These are phyloP conservation scores for Xylaria longipes DNA, from an alignment of 495 filamentous ascomycete species.

Conservation along the genomic window DNA sequence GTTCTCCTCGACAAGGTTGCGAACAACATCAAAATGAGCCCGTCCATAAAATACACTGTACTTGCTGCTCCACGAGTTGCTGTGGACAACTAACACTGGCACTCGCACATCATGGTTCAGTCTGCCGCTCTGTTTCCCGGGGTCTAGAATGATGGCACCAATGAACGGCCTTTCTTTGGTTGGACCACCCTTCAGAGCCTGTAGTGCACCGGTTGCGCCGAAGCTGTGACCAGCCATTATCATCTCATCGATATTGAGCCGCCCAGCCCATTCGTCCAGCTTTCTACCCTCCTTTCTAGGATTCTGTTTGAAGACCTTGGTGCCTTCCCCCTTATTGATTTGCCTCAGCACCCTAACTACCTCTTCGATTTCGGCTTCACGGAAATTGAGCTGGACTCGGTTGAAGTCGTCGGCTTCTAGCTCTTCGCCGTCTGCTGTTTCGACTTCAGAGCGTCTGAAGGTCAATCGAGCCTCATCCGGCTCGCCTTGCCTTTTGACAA, in stretches of 20 bases:
- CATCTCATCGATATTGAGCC: conserved; percentile 48
- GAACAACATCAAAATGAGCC: conserved; percentile 59
- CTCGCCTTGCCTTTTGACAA: conserved; percentile 43
- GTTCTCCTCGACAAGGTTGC: conserved; percentile 50
- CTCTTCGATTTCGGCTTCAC: conserved; percentile 61
- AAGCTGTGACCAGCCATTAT: conserved; percentile 59
- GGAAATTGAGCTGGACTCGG: conserved; percentile 54
- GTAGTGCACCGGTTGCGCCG: conserved; percentile 59
- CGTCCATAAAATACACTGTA: conserved; percentile 55
- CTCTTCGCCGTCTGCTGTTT: conserved; percentile 31
- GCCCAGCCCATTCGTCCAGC: conserved; percentile 41
- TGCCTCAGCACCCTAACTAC: conserved; percentile 48
- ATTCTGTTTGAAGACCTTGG: conserved; percentile 42
- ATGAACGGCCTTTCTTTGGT: conserved; percentile 45
- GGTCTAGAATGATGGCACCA: conserved; percentile 56
- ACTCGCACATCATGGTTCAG: conserved; percentile 58
- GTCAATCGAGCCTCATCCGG: conserved; percentile 34
- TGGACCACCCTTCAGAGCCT: conserved; percentile 52
- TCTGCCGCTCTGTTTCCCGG: conserved; percentile 59
- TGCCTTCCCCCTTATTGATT: conserved; percentile 53
- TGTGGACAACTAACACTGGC: conserved; percentile 57
- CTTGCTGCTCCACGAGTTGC: conserved; percentile 57
- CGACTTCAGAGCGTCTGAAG: conserved; percentile 41
- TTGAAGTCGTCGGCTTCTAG: conserved; percentile 49
- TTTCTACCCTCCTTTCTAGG: conserved; percentile 41